Evolutionary conservation across 2,329 filamentous ascomycete species (phyloP).

Genomic region (Neocatenulostroma microsporum): DNA sequence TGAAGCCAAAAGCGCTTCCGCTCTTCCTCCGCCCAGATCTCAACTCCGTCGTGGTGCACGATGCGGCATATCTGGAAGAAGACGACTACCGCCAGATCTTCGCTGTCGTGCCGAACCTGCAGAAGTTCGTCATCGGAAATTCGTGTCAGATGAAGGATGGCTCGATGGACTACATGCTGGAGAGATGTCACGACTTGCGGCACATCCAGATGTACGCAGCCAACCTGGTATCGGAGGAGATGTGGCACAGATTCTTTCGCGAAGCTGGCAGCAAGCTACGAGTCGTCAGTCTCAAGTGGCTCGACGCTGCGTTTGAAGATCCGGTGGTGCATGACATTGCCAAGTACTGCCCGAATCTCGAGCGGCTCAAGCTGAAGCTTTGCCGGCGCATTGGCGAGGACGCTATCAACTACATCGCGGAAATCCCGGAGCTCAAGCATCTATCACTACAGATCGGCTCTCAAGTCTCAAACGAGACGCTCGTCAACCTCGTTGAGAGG

Average conservation of each 20-base stretch:
- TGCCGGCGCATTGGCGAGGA: slow-evolving; percentile 65
- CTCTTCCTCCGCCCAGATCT: slow-evolving; percentile 47
- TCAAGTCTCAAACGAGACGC: slow-evolving; percentile 48
- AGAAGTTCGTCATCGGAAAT: slow-evolving; percentile 67
- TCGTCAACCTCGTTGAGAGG: slow-evolving; percentile 53
- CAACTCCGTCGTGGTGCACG: slow-evolving; percentile 51
- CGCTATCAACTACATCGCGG: slow-evolving; percentile 58
- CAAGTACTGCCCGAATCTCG: slow-evolving; percentile 58
- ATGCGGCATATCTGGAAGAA: slow-evolving; percentile 59
- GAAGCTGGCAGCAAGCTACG: slow-evolving; percentile 58
- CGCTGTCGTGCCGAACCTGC: slow-evolving; percentile 61
- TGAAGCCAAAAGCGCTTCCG: slow-evolving; percentile 45
- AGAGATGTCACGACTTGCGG: slow-evolving; percentile 61
- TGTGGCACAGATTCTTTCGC: slow-evolving; percentile 64
- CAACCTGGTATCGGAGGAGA: slow-evolving; percentile 69
- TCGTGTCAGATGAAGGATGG: slow-evolving; percentile 87
- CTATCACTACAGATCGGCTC: slow-evolving; percentile 63
- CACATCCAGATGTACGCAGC: slow-evolving; percentile 72
- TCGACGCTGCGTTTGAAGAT: slow-evolving; percentile 74
- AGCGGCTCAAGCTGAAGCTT: slow-evolving; percentile 69
- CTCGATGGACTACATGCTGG: slow-evolving; percentile 71
- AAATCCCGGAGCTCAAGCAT: slow-evolving; percentile 58
- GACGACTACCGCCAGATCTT: slow-evolving; percentile 78
- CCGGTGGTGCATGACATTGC: slow-evolving; percentile 57
- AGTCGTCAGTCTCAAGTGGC: slow-evolving; percentile 69